Base-by-base conservation (phyloP, 75 land plant genomes). In the Pinus taeda region DNA sequence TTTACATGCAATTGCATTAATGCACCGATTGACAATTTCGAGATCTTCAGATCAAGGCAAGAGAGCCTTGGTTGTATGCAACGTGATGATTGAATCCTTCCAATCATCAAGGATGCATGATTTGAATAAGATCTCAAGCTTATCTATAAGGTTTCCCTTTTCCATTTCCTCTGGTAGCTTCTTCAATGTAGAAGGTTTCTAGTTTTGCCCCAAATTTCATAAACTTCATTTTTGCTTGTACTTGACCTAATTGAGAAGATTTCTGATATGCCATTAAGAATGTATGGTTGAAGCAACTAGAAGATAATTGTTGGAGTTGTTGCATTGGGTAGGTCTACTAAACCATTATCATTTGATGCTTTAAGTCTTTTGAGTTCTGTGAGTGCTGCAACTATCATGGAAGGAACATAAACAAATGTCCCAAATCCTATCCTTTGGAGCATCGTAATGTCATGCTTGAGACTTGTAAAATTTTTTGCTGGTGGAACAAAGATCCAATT, bases 201-300 rank as follows among this genome's bases (percentile, higher is more conserved):
- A 87, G 93, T 74, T 79, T 84, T 15, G 90, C 79, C 33, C 98
- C 95, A 59, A 95, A 73, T 91, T 93, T 90, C 98, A 95, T 92
- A 74, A 86, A 95, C 90, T 95, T 95, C 98, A 95, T 95, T 57
- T 82, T 82, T 79, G 66, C 71, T 61, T 6, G 12, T 8, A 37
- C 33, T 66, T 33, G 17, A 15, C 29, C 39, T n/a, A 5, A 66
- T 14, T 66, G n/a, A 37, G 30, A 42, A 33, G 33, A 33, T 33
- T 33, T 33, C 33, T 33, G 33, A 33, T 33, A 33, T 33, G 33
- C 33, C 33, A 33, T 33, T 33, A 33, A 33, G 33, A 33, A 33
- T 33, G 33, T 33, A 33, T 33, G 33, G 33, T 33, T 33, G 33
- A 33, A 33, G 33, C 33, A 33, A 33, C 33, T 2, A 33, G 2